A percentile compares a stretch with the other conserved stretches of the same genome.
Conservation (phyloP, 2,329 filamentous ascomycete genomes). For the Fusarium sublunatum region DNA sequence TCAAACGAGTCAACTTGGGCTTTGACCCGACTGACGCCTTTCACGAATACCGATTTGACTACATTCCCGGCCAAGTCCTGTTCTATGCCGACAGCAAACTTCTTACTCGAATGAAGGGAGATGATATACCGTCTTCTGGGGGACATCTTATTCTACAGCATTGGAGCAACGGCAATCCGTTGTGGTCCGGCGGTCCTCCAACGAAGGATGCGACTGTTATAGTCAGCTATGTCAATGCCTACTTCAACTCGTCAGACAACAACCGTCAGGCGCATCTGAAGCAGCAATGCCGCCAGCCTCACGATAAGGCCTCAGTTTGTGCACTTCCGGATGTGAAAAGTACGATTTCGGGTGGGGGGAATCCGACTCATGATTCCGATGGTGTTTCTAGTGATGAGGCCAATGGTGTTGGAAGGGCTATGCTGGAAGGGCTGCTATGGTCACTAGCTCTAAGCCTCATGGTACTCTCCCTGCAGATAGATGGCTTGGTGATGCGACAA, state of each 20-base stretch:
- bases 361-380: background rate
- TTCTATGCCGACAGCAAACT: constrained; percentile 75
- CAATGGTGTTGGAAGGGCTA: background rate
- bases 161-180: constrained; percentile 79
- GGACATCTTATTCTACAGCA: constrained; percentile 79
- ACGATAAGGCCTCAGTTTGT: constrained; percentile 38
- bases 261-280: constrained; percentile 19
- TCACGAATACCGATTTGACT: constrained; percentile 86
- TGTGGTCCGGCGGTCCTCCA: constrained; percentile 80
- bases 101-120: constrained; percentile 67
- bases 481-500: background rate
- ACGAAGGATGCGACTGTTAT: constrained; percentile 68
- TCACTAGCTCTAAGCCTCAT: background rate
- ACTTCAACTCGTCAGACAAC: constrained; percentile 76
- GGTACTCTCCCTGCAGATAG: background rate
- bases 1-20: constrained; percentile 66
- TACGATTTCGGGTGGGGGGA: constrained; percentile 37
- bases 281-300: constrained; percentile 23
- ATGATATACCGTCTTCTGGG: constrained; percentile 66
- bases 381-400: background rate
- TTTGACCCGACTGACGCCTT: constrained; percentile 74
- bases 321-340: constrained; percentile 41
- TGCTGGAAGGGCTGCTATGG: background rate
- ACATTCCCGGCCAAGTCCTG: constrained; percentile 68
- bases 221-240: constrained; percentile 78